Conservation (phyloP, 345 rosid genomes). For the Acer campestre region DNA sequence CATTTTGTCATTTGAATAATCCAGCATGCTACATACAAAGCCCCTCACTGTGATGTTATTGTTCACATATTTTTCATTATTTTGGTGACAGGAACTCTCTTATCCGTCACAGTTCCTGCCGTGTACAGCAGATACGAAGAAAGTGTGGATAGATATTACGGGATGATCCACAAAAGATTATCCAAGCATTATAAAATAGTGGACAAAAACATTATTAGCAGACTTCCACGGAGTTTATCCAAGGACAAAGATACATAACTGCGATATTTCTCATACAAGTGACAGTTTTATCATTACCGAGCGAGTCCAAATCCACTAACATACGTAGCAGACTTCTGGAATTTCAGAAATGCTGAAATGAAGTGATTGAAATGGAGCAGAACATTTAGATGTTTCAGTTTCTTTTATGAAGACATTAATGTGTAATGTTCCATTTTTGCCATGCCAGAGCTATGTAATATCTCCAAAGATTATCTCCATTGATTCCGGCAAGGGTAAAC, state of each 20-base stretch:
- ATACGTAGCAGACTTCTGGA: too few species aligned
- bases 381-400: neutral
- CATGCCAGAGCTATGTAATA: too few species aligned
- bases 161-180: slow-evolving; percentile 61
- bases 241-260: slow-evolving; percentile 66
- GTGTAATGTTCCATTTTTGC: too few species aligned
- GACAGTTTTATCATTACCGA: neutral
- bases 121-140: slow-evolving; percentile 71
- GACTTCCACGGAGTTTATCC: slow-evolving; percentile 62
- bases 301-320: too few species aligned
- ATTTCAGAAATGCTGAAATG: neutral
- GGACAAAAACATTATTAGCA: slow-evolving; percentile 69
- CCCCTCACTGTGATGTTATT: neutral
- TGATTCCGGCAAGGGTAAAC: neutral
- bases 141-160: slow-evolving; percentile 68
- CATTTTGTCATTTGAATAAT: slow-evolving; percentile 1
- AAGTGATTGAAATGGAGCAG: neutral
- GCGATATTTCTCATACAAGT: neutral
- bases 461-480: neutral
- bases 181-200: slow-evolving; percentile 80
- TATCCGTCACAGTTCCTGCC: slow-evolving; percentile 82
- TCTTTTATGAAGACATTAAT: too few species aligned
- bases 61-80: slow-evolving; percentile 18
- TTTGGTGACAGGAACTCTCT: slow-evolving; percentile 63
- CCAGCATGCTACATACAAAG: neutral